Evolutionary conservation across 2,329 filamentous ascomycete species (phyloP).

Genomic region (Pseudogymnoascus sp.): DNA sequence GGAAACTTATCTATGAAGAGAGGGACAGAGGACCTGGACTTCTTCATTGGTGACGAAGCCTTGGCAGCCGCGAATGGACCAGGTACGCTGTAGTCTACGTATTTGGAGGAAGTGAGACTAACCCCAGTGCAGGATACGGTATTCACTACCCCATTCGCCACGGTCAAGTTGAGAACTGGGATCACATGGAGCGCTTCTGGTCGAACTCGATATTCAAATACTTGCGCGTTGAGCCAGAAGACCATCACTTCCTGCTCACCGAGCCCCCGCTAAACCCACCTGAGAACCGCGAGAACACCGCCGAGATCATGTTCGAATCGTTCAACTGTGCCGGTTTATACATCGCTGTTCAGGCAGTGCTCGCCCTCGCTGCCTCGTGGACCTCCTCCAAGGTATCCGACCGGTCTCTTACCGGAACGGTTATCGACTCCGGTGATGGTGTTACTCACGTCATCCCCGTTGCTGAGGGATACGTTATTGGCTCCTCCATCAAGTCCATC

Average conservation of each 20-base stretch:
- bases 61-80: constrained; percentile 75
- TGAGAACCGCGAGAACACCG: constrained; percentile 97
- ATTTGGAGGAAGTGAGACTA: not conserved
- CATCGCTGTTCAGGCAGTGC: constrained; percentile 95
- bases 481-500: constrained; percentile 97
- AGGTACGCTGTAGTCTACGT: constrained; percentile 42
- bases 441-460: constrained; percentile 99
- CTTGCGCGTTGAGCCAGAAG: constrained; percentile 92
- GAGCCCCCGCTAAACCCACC: constrained; percentile 96
- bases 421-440: constrained; percentile 97
- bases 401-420: constrained; percentile 89
- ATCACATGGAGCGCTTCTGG: constrained; percentile 99
- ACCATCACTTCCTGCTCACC: constrained; percentile 96
- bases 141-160: constrained; percentile 97
- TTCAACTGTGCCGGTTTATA: constrained; percentile 99
- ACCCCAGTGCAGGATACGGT: constrained; percentile 62
- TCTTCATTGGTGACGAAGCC: constrained; percentile 97
- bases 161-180: constrained; percentile 99
- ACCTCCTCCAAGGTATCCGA: constrained; percentile 97
- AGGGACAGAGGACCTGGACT: constrained; percentile 95
- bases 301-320: constrained; percentile 99
- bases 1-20: constrained; percentile 85
- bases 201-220: constrained; percentile 99
- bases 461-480: constrained; percentile 97
- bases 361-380: constrained; percentile 95